These are phyloP conservation scores for Penstemon barbatus DNA, from an alignment of 257 asterid species.

Conservation along the genomic window DNA sequence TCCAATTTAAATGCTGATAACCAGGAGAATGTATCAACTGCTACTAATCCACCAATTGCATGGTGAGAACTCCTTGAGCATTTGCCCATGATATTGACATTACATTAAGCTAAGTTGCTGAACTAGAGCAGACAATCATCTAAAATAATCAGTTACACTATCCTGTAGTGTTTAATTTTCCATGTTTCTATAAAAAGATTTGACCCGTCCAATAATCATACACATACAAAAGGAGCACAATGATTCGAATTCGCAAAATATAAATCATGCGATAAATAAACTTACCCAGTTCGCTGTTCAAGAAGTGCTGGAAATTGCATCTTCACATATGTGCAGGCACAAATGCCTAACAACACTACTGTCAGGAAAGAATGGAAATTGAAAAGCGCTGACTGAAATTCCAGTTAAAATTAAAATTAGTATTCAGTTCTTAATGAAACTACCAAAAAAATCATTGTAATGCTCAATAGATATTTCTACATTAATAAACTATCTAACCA, in stretches of 20 bases:
- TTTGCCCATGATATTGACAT: not conserved
- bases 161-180: not conserved
- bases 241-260: slow-evolving; percentile 22
- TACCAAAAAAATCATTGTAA: not conserved
- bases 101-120: not conserved
- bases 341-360: slow-evolving; percentile 48
- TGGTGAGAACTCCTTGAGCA: too few relatives aligned
- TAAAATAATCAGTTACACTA: too few relatives aligned
- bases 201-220: not conserved
- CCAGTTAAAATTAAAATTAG: slow-evolving; percentile 25
- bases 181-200: slow-evolving; percentile 13
- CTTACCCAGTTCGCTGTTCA: slow-evolving; percentile 64
- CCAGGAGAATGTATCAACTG: too few relatives aligned
- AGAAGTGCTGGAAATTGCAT: slow-evolving; percentile 67
- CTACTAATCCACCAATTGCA: too few relatives aligned
- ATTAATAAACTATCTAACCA: slow-evolving; percentile 35
- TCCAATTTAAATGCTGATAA: too few relatives aligned
- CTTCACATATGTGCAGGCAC: slow-evolving; percentile 62
- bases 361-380: slow-evolving; percentile 53
- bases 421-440: slow-evolving; percentile 17
- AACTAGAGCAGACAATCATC: not conserved
- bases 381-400: slow-evolving; percentile 49
- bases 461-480: not conserved
- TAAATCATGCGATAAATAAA: slow-evolving; percentile 16
- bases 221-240: slow-evolving; percentile 3